Percentiles rank a stretch among this genome's conserved stretches.
Conservation (phyloP, 345 rosid species). For the Passiflora organensis region DNA sequence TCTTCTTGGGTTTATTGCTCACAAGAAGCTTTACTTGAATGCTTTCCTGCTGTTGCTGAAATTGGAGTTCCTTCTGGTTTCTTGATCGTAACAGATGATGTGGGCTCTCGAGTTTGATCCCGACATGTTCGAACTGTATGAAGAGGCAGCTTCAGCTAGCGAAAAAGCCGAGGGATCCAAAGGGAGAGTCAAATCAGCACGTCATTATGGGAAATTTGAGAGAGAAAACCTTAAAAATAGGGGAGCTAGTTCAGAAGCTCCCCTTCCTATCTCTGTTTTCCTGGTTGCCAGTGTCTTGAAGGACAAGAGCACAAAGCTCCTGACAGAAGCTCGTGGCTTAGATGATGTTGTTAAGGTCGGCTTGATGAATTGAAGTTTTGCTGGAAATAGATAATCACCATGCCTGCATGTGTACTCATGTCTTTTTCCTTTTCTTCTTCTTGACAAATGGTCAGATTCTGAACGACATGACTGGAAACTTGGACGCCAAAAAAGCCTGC, state of each 20-base stretch:
- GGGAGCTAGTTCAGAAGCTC: constrained; percentile 47
- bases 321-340: constrained; percentile 83
- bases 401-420: not conserved
- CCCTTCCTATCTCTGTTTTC: constrained; percentile 88
- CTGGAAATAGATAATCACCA: too few relatives aligned
- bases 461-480: constrained; percentile 83
- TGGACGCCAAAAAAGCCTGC: constrained; percentile 94
- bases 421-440: not conserved
- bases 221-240: constrained; percentile 74
- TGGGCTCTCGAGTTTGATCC: constrained; percentile 98
- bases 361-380: constrained; percentile 3
- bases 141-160: constrained; percentile 43
- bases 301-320: constrained; percentile 79
- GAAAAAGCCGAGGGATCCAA: constrained; percentile 48
- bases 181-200: constrained; percentile 56
- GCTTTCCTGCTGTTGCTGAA: too few relatives aligned
- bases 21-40: not conserved
- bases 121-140: constrained; percentile 60
- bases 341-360: constrained; percentile 92
- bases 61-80: constrained; percentile 4
- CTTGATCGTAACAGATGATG: constrained; percentile 73
- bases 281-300: constrained; percentile 96
- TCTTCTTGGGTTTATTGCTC: constrained; percentile 1
- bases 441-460: constrained; percentile 48
- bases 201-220: constrained; percentile 80